Base-by-base conservation (phyloP, 2,329 filamentous ascomycete genomes). In the Blastomyces silverae region DNA sequence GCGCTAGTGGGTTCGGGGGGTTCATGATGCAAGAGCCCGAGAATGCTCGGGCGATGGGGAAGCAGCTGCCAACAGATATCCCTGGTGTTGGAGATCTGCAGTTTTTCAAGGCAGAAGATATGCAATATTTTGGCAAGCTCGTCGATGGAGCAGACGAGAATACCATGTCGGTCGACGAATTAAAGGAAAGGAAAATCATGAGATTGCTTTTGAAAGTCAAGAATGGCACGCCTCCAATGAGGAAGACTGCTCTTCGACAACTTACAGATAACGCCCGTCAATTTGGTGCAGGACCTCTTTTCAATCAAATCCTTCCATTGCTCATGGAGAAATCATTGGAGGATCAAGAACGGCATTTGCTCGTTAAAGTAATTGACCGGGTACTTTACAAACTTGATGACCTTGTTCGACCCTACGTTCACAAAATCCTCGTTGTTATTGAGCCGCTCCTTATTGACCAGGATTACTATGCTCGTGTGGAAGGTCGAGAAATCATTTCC, bases 121-220 rank as follows among this genome's bases (percentile, higher is more conserved):
- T 97, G 92, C 88, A 91, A 50, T 99, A 99, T 79, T 99, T 99
- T 73, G 92, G 93, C 66, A 97, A 99, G 81, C 85, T 99, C 52
- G 93, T 96, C 28, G 94, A 99, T 74, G 92, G 91, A 48, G 89
- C 89, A 34, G 92, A 97, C 71, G 94, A 99, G 79, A 95, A 93
- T 71, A 84, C 87, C 28, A 85, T 99, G 79, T 92, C 88, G 25
- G 92, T 99, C 11, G 94, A 99, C 60, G 93, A 99, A 73, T 80
- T 99, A 62, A 97, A 99, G 78, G 93, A 99, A 79, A 86, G 94
- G 67, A 99, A 99, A 80, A 99, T 99, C 74, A 97, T 99, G 94
- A 85, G 94, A 70, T 80, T 99, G 64, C 82, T 99, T 57, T 84
- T 99, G 64, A 99, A 99, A 80, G 93, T 99, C 82, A 99, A 99